A percentile compares a stretch with the other conserved stretches of the same genome.
Evolutionary conservation across 2,329 filamentous ascomycete species (phyloP).

Genomic region (Nemania sp.): DNA sequence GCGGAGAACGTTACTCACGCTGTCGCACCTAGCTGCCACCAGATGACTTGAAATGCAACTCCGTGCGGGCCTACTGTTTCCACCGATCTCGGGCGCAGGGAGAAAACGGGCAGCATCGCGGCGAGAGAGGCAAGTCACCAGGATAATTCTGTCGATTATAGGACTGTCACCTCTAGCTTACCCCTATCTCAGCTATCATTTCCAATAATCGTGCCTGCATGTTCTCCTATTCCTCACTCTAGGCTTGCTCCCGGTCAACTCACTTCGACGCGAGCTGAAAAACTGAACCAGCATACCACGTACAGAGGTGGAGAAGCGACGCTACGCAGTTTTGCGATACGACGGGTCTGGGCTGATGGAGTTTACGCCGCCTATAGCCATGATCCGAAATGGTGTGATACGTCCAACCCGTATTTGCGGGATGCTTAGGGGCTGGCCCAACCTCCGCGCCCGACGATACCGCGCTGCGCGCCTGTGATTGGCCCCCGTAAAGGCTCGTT

Average conservation of each 20-base stretch:
- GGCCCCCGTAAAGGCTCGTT: not conserved
- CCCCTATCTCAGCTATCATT: not conserved
- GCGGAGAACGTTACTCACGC: not conserved
- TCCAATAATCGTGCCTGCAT: not conserved
- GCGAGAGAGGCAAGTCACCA: not conserved
- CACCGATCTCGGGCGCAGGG: constrained; percentile 7
- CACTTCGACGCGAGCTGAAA: not conserved
- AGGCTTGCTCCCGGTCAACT: not conserved
- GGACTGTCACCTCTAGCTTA: not conserved
- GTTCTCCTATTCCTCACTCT: not conserved
- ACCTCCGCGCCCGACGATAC: not conserved
- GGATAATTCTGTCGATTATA: not conserved
- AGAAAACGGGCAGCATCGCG: not conserved
- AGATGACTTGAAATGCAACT: not conserved
- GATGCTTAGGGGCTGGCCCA: constrained; percentile 5
- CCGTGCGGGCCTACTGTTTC: not conserved
- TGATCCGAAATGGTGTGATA: not conserved
- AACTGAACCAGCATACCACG: not conserved
- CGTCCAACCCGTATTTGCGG: constrained; percentile 4
- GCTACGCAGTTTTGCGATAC: constrained; percentile 6
- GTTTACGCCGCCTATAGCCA: constrained; percentile 15
- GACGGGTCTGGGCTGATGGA: not conserved
- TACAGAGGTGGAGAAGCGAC: not conserved
- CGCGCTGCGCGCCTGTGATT: constrained; percentile 2
- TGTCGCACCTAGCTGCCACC: constrained; percentile 4